Evolutionary conservation across 108 stramenopile genomes (phyloP).

Genomic region (Fragilaria radians): DNA sequence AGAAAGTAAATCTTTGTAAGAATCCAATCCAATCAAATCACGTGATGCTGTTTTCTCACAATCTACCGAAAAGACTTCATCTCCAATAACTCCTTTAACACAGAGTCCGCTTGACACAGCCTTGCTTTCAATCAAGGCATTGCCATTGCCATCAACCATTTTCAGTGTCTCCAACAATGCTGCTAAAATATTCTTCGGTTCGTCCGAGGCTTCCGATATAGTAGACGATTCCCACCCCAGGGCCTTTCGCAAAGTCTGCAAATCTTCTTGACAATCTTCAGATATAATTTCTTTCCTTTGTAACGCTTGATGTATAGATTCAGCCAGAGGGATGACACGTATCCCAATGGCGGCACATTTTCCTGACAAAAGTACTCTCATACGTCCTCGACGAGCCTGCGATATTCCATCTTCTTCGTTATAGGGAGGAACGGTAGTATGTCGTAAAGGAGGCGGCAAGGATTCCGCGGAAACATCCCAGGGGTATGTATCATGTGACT

Average conservation of each 20-base stretch:
- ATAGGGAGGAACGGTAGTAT: conserved; percentile 76
- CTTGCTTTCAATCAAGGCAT: conserved; percentile 33
- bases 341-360: conserved; percentile 62
- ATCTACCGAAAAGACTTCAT: conserved; percentile 20
- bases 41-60: neutral
- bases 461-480: conserved; percentile 3
- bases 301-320: conserved; percentile 34
- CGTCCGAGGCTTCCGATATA: neutral
- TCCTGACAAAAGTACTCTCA: conserved; percentile 62
- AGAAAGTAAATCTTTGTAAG: conserved; percentile 6
- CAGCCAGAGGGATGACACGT: conserved; percentile 58
- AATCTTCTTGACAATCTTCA: conserved; percentile 38
- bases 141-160: conserved; percentile 38
- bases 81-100: conserved; percentile 18
- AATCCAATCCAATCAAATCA: neutral
- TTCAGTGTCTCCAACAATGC: conserved; percentile 23
- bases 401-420: conserved; percentile 78
- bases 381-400: conserved; percentile 53
- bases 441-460: conserved; percentile 49
- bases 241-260: conserved; percentile 48
- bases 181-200: conserved; percentile 14
- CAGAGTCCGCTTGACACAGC: conserved; percentile 15
- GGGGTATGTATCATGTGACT: conserved; percentile 56
- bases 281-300: conserved; percentile 25
- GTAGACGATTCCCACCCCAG: too few species aligned